Conservation (phyloP, 139 green algal genomes). For the Picochlorum costavermella region DNA sequence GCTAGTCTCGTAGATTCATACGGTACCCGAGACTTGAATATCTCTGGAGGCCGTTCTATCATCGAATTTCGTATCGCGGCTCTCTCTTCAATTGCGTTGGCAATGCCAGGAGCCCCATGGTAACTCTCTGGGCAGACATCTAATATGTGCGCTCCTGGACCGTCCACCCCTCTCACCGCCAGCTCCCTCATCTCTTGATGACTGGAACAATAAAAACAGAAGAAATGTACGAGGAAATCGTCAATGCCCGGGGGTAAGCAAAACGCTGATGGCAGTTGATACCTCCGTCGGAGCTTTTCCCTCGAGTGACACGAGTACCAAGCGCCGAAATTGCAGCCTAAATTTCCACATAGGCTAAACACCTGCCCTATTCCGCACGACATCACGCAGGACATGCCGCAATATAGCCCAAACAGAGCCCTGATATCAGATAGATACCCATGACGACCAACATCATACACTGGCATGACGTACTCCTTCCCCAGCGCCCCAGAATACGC, state of each 20-base stretch:
- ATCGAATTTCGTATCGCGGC: conserved; percentile 12
- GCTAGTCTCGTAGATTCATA: background rate
- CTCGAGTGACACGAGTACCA: conserved; percentile 35
- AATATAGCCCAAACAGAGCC: conserved; percentile 26
- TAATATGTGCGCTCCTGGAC: conserved; percentile 32
- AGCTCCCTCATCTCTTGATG: conserved; percentile 31
- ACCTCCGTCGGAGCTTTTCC: conserved; percentile 31
- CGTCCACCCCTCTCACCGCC: conserved; percentile 34
- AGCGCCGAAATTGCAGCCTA: conserved; percentile 28
- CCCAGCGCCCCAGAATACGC: conserved; percentile 25
- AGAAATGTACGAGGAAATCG: conserved; percentile 38
- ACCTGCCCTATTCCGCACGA: conserved; percentile 24
- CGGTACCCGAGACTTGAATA: background rate
- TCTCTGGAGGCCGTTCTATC: conserved; percentile 14
- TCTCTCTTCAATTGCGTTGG: conserved; percentile 7
- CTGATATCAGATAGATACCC: conserved; percentile 29
- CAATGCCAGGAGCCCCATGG: conserved; percentile 1
- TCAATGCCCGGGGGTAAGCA: conserved; percentile 31
- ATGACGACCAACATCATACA: conserved; percentile 14
- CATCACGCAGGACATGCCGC: conserved; percentile 17
- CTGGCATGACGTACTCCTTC: conserved; percentile 26
- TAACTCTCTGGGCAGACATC: conserved; percentile 28
- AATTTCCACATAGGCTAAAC: conserved; percentile 25
- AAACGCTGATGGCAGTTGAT: conserved; percentile 30
- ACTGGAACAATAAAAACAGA: conserved; percentile 35